Evolutionary conservation across 345 rosid genomes (phyloP), one percentile per base, ranked within the genome.

Genomic region (Boechera stricta): DNA sequence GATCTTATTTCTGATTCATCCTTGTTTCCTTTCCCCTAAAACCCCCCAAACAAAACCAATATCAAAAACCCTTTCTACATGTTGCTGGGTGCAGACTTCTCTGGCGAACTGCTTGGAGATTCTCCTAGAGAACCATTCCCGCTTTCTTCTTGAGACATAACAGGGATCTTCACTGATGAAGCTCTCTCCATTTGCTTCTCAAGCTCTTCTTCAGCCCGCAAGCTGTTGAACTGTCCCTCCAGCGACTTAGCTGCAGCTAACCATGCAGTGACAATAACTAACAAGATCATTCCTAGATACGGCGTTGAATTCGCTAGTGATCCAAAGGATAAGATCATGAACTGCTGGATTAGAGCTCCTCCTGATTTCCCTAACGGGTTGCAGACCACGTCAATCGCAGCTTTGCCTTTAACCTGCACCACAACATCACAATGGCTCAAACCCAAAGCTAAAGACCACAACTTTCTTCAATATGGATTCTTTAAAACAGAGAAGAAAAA

Each of bases 281-380:
- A 58, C 57, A 94, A 89, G 54, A 90, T 57, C 62, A 84, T 85
- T 59, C 97, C 98, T 28, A 94, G 91, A 78, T 94, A 91, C 4
- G 98, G 98, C 64, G 98, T 94, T 28, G 98, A 94, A 70, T 85
- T 94, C 0, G 98, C 98, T 1, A 91, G 93, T 4, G 98, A 94
- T 6, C 98, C 98, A 6, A 94, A 94, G 13, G 90, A 85, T 67
- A 94, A 78, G 87, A 94, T 94, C 98, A 94, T 94, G 73, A 94
- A 94, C 83, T 94, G 98, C 73, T 94, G 98, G 69, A 94, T 94
- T 49, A 94, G 82, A 58, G 98, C 97, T 55, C 98, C 98, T 12
- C 98, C 97, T 5, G 98, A 94, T 78, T 94, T 94, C 67, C 98
- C 98, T 72, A 94, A 79, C 0, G 98, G 98, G 76, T 94, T 94